A percentile compares a stretch with the other conserved stretches of the same genome.
Evolutionary conservation across 2,329 filamentous ascomycete species (phyloP).

Genomic region (Colletotrichum sp.): DNA sequence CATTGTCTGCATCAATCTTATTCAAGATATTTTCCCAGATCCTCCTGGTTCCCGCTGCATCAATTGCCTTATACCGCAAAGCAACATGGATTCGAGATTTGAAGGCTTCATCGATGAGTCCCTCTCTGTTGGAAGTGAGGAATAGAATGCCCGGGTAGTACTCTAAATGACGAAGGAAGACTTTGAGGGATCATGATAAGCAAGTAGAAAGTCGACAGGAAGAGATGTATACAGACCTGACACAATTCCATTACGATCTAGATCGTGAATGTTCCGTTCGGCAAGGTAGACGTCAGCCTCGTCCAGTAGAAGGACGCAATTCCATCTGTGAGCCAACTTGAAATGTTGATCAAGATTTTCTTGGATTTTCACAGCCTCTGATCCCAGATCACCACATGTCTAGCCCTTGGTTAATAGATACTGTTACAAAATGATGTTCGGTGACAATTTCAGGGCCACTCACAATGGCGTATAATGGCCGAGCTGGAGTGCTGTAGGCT

Average conservation of each 20-base stretch:
- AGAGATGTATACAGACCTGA: no score
- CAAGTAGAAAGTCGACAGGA: no score
- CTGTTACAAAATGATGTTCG: no score
- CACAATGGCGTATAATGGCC: no score
- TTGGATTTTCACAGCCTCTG: not conserved
- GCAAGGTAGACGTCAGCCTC: not conserved
- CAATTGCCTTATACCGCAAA: conserved; percentile 36
- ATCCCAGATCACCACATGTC: not conserved
- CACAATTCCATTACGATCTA: no score
- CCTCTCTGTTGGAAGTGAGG: conserved; percentile 85
- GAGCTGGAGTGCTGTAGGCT: no score
- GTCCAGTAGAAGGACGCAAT: not conserved
- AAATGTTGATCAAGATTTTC: no score
- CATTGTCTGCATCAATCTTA: no score
- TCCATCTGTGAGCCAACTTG: not conserved
- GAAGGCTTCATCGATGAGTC: conserved; percentile 32
- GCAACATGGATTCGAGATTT: conserved; percentile 52
- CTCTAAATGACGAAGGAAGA: conserved; percentile 66
- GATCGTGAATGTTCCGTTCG: no score
- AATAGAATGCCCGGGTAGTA: conserved; percentile 93
- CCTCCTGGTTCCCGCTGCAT: not conserved
- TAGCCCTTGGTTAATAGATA: no score
- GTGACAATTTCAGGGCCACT: no score
- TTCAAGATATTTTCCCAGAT: no score
- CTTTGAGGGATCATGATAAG: not conserved